Evolutionary conservation across 441 rosid genomes (phyloP), one percentile per base, ranked within the genome.

Genomic region (Adansonia grandidieri): DNA sequence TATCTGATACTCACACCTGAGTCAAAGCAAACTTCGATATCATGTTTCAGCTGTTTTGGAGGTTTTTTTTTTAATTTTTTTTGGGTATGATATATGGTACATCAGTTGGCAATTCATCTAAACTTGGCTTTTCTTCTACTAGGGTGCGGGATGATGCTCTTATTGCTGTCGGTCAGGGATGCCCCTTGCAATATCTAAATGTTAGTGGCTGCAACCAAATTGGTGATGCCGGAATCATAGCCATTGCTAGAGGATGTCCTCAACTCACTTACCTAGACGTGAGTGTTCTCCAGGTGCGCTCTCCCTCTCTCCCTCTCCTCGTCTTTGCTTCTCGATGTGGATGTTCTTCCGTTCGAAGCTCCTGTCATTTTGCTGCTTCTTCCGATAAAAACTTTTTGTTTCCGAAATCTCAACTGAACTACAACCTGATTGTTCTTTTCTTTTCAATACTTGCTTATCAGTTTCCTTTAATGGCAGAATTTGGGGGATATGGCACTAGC

Each of bases 141-240:
- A 95, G 97, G 91, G 97, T 95, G 69, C 93, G 95, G 71, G 91
- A 95, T 79, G 90, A 87, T 77, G 96, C 91, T 65, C 92, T 93
- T 65, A 81, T 87, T 45, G 89, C 98, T 83, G 79, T 95, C 22
- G 96, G 93, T 42, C 80, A 86, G 78, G 94, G 98, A 53, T 92
- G 97, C 86, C 87, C 91, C 76, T 85, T 95, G 80, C 84, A 88
- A 72, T 87, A 88, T 83, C 88, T 95, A 58, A 92, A 95, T 76
- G 93, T 95, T 60, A 88, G 96, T 80, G 98, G 98, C 75, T 95
- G 98, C 84, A 90, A 88, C 85, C 86, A 84, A 79, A 90, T 95
- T 77, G 88, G 96, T 42, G 95, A 95, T 90, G 87, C 82, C n/a
- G 98, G 98, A 77, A 88, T 95, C 57, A 73, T 84, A 82, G 98